phyloP scores from a whole-genome alignment of 495 filamentous ascomycete genomes.

The Cryomyces antarcticus region DNA sequence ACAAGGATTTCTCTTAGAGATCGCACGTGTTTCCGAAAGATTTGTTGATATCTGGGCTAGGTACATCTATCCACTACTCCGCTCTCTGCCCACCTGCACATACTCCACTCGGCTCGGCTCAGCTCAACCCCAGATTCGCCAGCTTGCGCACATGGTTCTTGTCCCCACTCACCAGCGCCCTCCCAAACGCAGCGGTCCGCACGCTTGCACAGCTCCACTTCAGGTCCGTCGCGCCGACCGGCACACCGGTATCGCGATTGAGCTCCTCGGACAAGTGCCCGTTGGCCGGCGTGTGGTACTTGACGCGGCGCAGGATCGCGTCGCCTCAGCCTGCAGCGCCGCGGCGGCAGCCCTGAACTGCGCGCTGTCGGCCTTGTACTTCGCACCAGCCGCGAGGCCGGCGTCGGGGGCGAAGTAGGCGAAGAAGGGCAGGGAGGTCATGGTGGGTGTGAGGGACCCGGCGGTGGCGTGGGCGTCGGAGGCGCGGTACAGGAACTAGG shows the following conservation, averaged over 20 bases:
- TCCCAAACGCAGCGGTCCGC: constrained; percentile 10
- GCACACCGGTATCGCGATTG: constrained; percentile 7
- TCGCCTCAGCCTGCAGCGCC: constrained; percentile 12
- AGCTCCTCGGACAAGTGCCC: constrained; percentile 8
- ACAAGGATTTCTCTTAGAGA: too few relatives aligned
- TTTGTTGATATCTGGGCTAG: too few relatives aligned
- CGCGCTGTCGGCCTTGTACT: constrained; percentile 2
- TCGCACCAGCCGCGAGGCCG: constrained; percentile 2
- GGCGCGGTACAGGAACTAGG: constrained; percentile 7
- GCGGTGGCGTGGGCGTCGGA: constrained; percentile 4
- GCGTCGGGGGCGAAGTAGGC: constrained; percentile 10
- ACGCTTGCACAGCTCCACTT: constrained; percentile 11
- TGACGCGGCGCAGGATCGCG: constrained; percentile 10
- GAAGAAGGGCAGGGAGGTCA: constrained; percentile 9
- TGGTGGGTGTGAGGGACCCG: constrained; percentile 5
- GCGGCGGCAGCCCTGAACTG: constrained; percentile 4
- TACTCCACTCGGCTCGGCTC: too few relatives aligned
- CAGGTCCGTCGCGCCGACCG: constrained; percentile 8
- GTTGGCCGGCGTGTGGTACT: constrained; percentile 9
- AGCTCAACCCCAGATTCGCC: too few relatives aligned
- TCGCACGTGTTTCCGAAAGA: too few relatives aligned
- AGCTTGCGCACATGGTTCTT: too few relatives aligned
- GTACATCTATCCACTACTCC: too few relatives aligned
- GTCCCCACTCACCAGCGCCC: too few relatives aligned
- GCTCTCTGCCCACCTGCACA: too few relatives aligned